phyloP scores from a whole-genome alignment of 192 early-diverging fungal genomes.

The Rhizoclosmatium sp. region DNA sequence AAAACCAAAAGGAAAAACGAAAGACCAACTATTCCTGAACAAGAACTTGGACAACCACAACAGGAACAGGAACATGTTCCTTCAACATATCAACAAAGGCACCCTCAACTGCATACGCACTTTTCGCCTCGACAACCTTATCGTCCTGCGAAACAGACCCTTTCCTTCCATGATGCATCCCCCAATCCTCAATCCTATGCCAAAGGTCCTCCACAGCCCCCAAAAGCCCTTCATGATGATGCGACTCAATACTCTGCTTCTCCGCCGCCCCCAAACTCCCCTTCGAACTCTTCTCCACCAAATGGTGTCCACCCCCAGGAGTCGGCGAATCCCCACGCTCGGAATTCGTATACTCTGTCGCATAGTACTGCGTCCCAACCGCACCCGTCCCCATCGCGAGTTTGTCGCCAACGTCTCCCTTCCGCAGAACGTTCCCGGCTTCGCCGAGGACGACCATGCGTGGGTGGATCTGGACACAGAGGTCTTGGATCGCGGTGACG shows the following conservation, averaged over 20 bases:
- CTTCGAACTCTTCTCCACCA: neutral
- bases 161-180: neutral
- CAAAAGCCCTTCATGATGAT: neutral
- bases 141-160: neutral
- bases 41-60: constrained; percentile 12
- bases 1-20: too few species aligned
- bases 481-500: constrained; percentile 22
- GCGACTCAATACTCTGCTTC: neutral
- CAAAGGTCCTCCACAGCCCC: neutral
- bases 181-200: neutral
- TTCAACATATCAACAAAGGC: constrained; percentile 9
- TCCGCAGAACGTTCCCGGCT: neutral
- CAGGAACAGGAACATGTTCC: constrained; percentile 18
- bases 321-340: neutral
- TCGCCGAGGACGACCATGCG: constrained; percentile 27
- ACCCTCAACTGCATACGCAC: constrained; percentile 22
- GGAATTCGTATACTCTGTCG: neutral
- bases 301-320: neutral
- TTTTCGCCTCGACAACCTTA: constrained; percentile 11
- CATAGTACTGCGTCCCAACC: neutral
- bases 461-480: constrained; percentile 2
- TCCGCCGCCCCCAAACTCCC: neutral
- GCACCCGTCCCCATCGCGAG: constrained; percentile 8
- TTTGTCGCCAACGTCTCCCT: neutral
- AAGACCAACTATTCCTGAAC: neutral